Base-by-base conservation (phyloP, 2,329 filamentous ascomycete genomes). In the Verticillium alfalfae region DNA sequence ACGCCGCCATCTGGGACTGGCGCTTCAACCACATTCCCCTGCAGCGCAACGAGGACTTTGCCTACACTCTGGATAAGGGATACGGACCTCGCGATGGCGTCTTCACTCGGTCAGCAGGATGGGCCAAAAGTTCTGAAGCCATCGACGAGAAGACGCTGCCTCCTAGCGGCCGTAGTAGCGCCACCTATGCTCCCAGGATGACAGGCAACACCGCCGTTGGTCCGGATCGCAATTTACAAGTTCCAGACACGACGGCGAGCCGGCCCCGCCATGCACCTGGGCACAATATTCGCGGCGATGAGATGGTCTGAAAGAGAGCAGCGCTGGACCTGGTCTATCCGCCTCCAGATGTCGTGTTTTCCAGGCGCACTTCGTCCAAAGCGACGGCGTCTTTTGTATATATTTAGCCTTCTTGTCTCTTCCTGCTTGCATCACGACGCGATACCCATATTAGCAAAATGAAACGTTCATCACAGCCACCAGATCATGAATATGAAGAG, bases 1-100 rank as follows among this genome's bases (percentile, higher is more conserved):
- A 89, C 66, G 87, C 88, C 0, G 81, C 83, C 1, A 76, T 91
- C 34, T 91, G 87, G 84, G 87, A 92, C 71, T 90, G 86, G 80
- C 77, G 88, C 12, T 87, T 75, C 66, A 86, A 86, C 62, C 89
- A 92, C 69, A 84, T 92, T 34, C 88, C 88, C 1, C 79, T 92
- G 58, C 73, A 73, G 64, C 71, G 75, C 34, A 67, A 64, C 3
- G 67, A 70, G 34, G 67, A 73, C 1, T 80, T 79, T 55, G 58
- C 67, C 16, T 70, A 71, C 55, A 45, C 34, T 12, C 55, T 49
- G 22, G 60, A 38, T 13, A 60, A 62, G 13, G 60, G 56, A 2
- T 54, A 37, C 13, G 60, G 52, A 7, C 58, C 61, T 34, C 49
- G 62, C 8, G 18, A 36, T 2, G 18, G 41, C 2, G 62, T 62